These are phyloP conservation scores for Aspergillus sp. DNA, from an alignment of 2,329 filamentous ascomycete genomes.

Conservation along the genomic window DNA sequence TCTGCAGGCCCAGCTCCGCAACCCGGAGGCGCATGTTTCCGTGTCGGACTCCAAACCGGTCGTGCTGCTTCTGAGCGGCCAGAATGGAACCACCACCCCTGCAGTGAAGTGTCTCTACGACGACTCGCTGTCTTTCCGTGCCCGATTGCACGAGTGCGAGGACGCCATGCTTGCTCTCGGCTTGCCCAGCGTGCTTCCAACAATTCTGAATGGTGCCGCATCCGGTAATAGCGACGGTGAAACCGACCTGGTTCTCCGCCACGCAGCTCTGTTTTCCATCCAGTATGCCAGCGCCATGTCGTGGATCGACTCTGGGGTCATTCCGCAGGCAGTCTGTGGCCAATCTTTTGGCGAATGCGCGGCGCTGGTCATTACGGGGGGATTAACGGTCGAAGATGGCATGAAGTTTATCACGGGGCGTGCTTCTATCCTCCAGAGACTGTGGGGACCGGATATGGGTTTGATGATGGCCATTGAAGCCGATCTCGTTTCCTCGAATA, in stretches of 20 bases:
- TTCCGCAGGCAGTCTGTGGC: conserved; percentile 34
- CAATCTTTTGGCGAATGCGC: conserved; percentile 42
- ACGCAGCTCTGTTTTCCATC: conserved; percentile 36
- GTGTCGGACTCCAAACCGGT: too few species aligned
- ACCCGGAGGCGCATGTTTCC: too few species aligned
- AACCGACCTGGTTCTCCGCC: conserved; percentile 28
- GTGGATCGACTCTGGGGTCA: conserved; percentile 40
- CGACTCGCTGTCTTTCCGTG: background rate
- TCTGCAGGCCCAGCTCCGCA: too few species aligned
- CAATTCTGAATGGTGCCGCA: conserved; percentile 18
- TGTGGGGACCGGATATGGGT: conserved; percentile 34
- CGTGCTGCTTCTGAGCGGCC: too few species aligned
- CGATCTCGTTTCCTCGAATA: conserved; percentile 15
- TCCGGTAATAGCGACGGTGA: conserved; percentile 12
- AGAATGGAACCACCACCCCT: too few species aligned
- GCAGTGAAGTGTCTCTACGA: background rate
- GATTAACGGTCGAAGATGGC: conserved; percentile 29
- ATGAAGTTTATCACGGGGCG: conserved; percentile 28
- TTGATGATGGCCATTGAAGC: conserved; percentile 36
- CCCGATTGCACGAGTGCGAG: background rate
- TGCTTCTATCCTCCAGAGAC: conserved; percentile 28
- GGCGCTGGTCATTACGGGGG: conserved; percentile 33
- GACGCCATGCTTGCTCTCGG: conserved; percentile 21
- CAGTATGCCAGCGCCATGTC: conserved; percentile 38
- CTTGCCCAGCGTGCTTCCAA: conserved; percentile 32